These are phyloP conservation scores for Spiraea crenata DNA, from an alignment of 331 rosid species.

Conservation along the genomic window DNA sequence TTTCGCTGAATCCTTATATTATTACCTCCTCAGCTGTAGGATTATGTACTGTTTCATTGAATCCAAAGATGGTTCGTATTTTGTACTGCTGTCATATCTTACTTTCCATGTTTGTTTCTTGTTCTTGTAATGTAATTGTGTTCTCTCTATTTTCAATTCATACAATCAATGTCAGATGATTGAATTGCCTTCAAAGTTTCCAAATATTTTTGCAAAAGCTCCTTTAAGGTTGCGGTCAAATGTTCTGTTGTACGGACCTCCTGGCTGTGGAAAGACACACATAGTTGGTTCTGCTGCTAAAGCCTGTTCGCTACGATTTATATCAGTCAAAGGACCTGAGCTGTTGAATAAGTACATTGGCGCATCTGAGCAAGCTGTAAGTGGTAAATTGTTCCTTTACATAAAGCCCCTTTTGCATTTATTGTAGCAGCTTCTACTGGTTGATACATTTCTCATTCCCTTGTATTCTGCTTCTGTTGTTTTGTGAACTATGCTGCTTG, in stretches of 20 bases:
- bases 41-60: no score
- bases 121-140: neutral
- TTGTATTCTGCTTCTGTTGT: no score
- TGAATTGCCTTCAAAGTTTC: constrained; percentile 89
- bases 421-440: neutral
- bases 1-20: no score
- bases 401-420: constrained; percentile 1
- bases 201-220: constrained; percentile 80
- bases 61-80: neutral
- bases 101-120: neutral
- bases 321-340: constrained; percentile 94
- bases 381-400: constrained; percentile 28
- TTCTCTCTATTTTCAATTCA: neutral
- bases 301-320: constrained; percentile 87
- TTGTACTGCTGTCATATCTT: neutral
- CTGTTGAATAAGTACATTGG: constrained; percentile 94
- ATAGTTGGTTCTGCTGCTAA: constrained; percentile 96
- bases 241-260: constrained; percentile 93
- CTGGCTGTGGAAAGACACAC: constrained; percentile 99
- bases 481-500: neutral
- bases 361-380: constrained; percentile 99
- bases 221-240: constrained; percentile 94
- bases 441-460: neutral
- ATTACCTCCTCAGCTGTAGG: no score
- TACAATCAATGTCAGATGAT: constrained; percentile 58